phyloP scores from a whole-genome alignment of 495 filamentous ascomycete species.

The Penicillium mononematosum region DNA sequence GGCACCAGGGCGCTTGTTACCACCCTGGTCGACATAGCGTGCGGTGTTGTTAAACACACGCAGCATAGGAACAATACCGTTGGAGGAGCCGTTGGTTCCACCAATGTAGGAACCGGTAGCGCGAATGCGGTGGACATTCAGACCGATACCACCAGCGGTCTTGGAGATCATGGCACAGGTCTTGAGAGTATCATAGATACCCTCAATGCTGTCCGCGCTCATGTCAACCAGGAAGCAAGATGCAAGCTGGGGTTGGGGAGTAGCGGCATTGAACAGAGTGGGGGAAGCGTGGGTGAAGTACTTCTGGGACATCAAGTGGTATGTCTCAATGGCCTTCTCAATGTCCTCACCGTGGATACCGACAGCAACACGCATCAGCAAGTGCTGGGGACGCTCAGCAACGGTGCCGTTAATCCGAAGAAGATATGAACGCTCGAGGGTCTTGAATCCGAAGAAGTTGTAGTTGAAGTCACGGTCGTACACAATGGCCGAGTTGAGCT shows the following conservation, averaged over 20 bases:
- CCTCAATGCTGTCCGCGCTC: slow-evolving; percentile 98
- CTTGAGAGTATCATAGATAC: slow-evolving; percentile 98
- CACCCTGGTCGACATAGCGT: slow-evolving; percentile 96
- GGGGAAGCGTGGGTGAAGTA: slow-evolving; percentile 98
- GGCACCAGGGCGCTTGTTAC: slow-evolving; percentile 97
- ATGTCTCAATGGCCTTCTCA: slow-evolving; percentile 92
- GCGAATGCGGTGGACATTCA: slow-evolving; percentile 94
- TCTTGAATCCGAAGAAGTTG: slow-evolving; percentile 99
- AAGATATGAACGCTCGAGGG: slow-evolving; percentile 94
- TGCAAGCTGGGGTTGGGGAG: slow-evolving; percentile 86
- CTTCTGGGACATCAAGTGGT: slow-evolving; percentile 96
- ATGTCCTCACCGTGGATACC: slow-evolving; percentile 94
- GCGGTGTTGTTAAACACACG: slow-evolving; percentile 99
- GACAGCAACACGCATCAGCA: slow-evolving; percentile 98
- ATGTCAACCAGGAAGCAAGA: slow-evolving; percentile 98
- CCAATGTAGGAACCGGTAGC: slow-evolving; percentile 96
- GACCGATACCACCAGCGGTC: slow-evolving; percentile 94
- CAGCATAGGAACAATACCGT: slow-evolving; percentile 96
- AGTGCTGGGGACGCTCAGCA: slow-evolving; percentile 94
- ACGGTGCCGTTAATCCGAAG: slow-evolving; percentile 90
- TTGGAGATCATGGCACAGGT: slow-evolving; percentile 99
- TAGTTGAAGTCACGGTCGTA: slow-evolving; percentile 99
- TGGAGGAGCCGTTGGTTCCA: slow-evolving; percentile 95
- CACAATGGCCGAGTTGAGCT: slow-evolving; percentile 97
- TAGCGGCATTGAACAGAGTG: slow-evolving; percentile 96